Base-by-base conservation (phyloP, 441 rosid genomes). In the Metrosideros polymorpha region DNA sequence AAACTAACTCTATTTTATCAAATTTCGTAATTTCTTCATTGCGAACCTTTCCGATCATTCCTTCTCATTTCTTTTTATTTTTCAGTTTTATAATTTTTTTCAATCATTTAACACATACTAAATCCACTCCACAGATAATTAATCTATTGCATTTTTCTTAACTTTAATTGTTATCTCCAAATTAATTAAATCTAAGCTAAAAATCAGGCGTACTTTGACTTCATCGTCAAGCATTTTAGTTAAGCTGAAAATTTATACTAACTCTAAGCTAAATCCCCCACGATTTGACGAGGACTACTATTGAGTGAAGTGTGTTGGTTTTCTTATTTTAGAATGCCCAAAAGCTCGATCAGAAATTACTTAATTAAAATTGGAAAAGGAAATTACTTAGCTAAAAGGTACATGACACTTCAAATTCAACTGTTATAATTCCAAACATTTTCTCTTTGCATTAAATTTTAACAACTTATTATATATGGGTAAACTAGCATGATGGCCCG, bases 381-480 rank as follows among this genome's bases (percentile, higher is more conserved):
- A 7, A 59, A 15, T 59, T 14, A 59, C 39, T 29, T 29, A 1
- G 39, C 22, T 63, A 63, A 18, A 63, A 63, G 25, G 25, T 30
- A 35, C 18, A 66, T 66, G 32, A 66, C 43, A 66, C 77, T 66
- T 1, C 27, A 9, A 32, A 66, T 32, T 18, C 77, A 17, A 22
- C 39, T 4, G 43, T 32, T 43, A 19, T 63, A 32, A 25, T 32
- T 66, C 32, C 6, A 30, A 63, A 19, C 43, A 63, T 32, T 32
- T 66, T 66, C 77, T 66, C 25, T 0, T 32, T 9, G 45, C 43
- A 0, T 66, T 2, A 32, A 9, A 18, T 66, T 18, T 4, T 32
- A 9, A 22, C 9, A 66, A 4, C 13, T 66, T 66, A 66, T 9
- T 66, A 0, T 32, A 29, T 59, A 32, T 0, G 0, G 0, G 45